Evolutionary conservation across 768 basidiomycete species (phyloP), one percentile per base, ranked within the genome.

Genomic region (Boletellus ananas): DNA sequence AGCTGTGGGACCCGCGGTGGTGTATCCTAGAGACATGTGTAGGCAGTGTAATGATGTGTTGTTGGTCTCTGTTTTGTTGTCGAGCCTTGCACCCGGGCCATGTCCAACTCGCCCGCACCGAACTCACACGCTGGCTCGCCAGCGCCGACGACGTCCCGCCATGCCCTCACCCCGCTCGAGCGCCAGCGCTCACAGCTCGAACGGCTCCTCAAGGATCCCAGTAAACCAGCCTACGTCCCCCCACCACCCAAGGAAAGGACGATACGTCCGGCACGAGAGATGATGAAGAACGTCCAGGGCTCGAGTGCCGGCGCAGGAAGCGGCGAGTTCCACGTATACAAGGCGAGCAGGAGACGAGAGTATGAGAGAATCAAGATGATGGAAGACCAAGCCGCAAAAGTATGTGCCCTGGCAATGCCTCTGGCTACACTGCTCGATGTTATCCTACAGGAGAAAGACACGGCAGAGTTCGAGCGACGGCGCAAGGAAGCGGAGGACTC

Each of bases 221-320:
- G 78, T 7, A 94, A 93, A 65, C 83, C 85, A 1, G 90, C 85
- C 1, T 80, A 80, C 62, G 72, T 98, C 10, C 92, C 94, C 2
- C 61, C 79, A n/a, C 75, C 88, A 1, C 86, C 87, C 6, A 88
- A 90, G 67, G 87, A 90, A 55, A 94, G 90, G 73, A 77, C 76
- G 0, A 74, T 97, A 27, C 76, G 93, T 17, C 75, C 94, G 1
- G 77, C 94, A 9, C 77, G 90, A 43, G 96, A 93, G 67, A 93
- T 93, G 90, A 97, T 99, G 90, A 97, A 96, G 79, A 98, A 98
- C 60, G 95, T 99, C 7, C 94, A 97, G 69, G 96, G 96, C 0
- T 94, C 91, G 14, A 92, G 90, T 68, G 94, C 96, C 7, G 96
- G 95, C 39, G 96, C 96, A 16, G 96, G 96, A 44, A 92, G 90